These are phyloP conservation scores for Pleurotus ostreatus DNA, from an alignment of 768 basidiomycete species.

Conservation along the genomic window DNA sequence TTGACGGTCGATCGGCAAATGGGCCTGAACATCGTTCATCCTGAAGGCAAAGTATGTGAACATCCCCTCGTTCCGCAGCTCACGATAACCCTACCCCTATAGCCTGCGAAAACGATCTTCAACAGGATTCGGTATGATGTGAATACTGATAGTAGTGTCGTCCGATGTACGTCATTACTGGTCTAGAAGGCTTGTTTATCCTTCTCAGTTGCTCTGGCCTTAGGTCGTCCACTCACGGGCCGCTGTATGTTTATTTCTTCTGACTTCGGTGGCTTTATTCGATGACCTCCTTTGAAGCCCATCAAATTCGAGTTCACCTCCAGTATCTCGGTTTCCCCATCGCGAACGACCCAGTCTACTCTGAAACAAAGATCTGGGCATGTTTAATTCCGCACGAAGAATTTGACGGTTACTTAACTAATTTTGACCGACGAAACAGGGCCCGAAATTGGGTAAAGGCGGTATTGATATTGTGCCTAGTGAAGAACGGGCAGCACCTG, in stretches of 20 bases:
- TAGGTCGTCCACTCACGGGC: constrained; percentile 87
- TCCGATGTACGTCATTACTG: constrained; percentile 58
- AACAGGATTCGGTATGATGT: constrained; percentile 76
- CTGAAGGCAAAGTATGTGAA: constrained; percentile 78
- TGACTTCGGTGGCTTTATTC: background rate
- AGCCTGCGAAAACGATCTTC: constrained; percentile 91
- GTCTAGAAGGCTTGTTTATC: constrained; percentile 1
- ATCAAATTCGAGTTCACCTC: constrained; percentile 95
- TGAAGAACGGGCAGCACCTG: constrained; percentile 60
- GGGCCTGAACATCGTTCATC: constrained; percentile 94
- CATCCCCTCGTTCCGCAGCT: no score
- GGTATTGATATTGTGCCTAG: constrained; percentile 77
- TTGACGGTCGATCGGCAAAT: constrained; percentile 94
- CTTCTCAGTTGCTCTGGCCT: constrained; percentile 2
- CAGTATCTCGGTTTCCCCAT: constrained; percentile 93
- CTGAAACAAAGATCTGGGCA: constrained; percentile 75
- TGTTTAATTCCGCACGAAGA: constrained; percentile 3
- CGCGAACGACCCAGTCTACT: constrained; percentile 94
- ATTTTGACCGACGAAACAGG: constrained; percentile 35
- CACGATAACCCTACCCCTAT: constrained; percentile 1
- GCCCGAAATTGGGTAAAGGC: constrained; percentile 66
- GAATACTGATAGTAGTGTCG: constrained; percentile 77
- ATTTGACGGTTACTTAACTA: no score
- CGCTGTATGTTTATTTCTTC: constrained; percentile 60
- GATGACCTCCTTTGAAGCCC: constrained; percentile 49